These are phyloP conservation scores for Nakazawaea siamensis DNA, from an alignment of 805 yeast species.

Conservation along the genomic window DNA sequence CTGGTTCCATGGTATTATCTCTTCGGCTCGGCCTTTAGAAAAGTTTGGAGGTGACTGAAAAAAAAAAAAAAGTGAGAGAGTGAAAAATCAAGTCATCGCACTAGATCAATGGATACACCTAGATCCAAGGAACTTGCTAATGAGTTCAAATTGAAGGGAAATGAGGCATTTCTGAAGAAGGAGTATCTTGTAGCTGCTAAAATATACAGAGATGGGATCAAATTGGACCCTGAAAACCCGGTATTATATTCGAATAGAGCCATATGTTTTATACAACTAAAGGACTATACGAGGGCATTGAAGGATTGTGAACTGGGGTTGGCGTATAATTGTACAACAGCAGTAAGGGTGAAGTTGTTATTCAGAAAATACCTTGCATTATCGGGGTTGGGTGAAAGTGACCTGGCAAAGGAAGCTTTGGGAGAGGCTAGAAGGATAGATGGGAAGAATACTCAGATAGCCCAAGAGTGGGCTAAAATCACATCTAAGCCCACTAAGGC, in stretches of 20 bases:
- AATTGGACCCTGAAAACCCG: constrained; percentile 38
- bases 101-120: not conserved
- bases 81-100: too few relatives aligned
- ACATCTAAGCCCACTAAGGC: too few relatives aligned
- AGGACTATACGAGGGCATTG: constrained; percentile 40
- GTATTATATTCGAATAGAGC: constrained; percentile 63
- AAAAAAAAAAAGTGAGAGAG: too few relatives aligned
- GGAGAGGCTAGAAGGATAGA: too few relatives aligned
- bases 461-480: too few relatives aligned
- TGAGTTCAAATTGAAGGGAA: constrained; percentile 38
- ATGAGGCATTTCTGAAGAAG: constrained; percentile 36
- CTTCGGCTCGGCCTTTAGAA: not conserved
- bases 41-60: too few relatives aligned
- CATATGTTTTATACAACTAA: constrained; percentile 48
- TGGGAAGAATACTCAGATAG: too few relatives aligned
- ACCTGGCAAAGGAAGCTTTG: not conserved
- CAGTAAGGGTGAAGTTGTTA: constrained; percentile 35
- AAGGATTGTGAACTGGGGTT: constrained; percentile 45
- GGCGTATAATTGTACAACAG: constrained; percentile 14
- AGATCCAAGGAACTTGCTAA: constrained; percentile 17
- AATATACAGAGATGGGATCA: constrained; percentile 49
- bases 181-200: constrained; percentile 43
- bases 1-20: constrained; percentile 19
- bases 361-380: constrained; percentile 43
- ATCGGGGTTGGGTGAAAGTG: constrained; percentile 16